Conservation (phyloP, 495 filamentous ascomycete species). For the Penicillium lagena region DNA sequence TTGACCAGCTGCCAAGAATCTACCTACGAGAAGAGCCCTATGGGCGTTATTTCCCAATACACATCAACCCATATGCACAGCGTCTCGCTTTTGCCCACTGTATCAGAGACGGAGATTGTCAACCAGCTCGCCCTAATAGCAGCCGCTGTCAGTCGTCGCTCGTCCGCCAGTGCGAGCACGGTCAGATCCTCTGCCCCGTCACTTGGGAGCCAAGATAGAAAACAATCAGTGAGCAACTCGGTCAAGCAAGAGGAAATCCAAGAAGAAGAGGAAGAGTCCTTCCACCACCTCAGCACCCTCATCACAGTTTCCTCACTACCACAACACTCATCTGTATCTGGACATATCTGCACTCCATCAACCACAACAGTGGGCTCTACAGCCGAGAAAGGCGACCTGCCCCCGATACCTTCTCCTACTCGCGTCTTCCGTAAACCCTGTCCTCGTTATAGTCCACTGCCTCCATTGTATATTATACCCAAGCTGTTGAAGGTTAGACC, state of each 20-base stretch:
- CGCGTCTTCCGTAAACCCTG: constrained; percentile 4
- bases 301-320: constrained; percentile 17
- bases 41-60: no score
- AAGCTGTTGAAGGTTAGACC: constrained; percentile 9
- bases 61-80: no score
- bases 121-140: constrained; percentile 10
- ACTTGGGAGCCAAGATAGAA: no score
- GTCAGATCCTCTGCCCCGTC: background rate
- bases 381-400: constrained; percentile 6
- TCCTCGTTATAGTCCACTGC: constrained; percentile 15
- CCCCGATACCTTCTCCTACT: constrained; percentile 1
- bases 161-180: background rate
- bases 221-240: no score
- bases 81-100: background rate
- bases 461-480: constrained; percentile 6
- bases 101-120: constrained; percentile 11
- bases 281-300: constrained; percentile 18
- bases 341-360: background rate
- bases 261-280: constrained; percentile 14
- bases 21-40: no score
- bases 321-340: constrained; percentile 1
- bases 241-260: background rate
- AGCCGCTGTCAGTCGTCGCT: constrained; percentile 5
- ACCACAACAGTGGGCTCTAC: background rate
- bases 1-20: no score